Evolutionary conservation across 768 basidiomycete genomes (phyloP).

Genomic region (Mycena rebaudengoi): DNA sequence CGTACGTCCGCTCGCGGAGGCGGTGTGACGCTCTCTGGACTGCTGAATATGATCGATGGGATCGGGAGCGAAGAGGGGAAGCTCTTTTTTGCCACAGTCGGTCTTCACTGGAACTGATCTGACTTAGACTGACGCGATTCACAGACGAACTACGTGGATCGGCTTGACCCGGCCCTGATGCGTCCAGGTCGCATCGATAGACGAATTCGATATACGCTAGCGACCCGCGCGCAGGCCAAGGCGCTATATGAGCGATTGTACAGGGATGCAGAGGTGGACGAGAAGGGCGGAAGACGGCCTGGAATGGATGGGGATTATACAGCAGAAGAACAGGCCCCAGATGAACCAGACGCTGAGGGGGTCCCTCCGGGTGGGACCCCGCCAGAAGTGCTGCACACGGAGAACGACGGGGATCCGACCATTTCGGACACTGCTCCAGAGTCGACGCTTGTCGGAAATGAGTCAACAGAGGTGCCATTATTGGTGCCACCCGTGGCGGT

Average conservation of each 20-base stretch:
- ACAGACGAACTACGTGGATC: slow-evolving; percentile 64
- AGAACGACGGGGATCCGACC: no score
- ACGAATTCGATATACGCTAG: slow-evolving; percentile 59
- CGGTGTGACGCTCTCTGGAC: slow-evolving; percentile 60
- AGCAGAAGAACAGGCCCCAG: neutral
- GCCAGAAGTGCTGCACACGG: no score
- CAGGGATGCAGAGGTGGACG: slow-evolving; percentile 22
- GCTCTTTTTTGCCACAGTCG: slow-evolving; percentile 64
- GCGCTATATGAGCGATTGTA: slow-evolving; percentile 62
- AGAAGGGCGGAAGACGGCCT: neutral
- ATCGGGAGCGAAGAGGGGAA: slow-evolving; percentile 70
- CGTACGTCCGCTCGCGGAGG: slow-evolving; percentile 31
- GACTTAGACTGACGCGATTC: neutral
- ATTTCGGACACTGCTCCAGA: no score
- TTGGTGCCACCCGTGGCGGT: no score
- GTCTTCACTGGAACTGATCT: neutral
- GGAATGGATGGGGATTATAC: neutral
- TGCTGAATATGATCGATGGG: slow-evolving; percentile 69
- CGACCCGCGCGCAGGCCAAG: slow-evolving; percentile 55
- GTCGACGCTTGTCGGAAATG: no score
- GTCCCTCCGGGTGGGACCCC: no score
- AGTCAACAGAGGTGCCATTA: no score
- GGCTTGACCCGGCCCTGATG: slow-evolving; percentile 63
- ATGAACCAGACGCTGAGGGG: no score
- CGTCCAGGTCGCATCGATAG: slow-evolving; percentile 67